phyloP scores from a whole-genome alignment of 495 filamentous ascomycete species.

The Aspergillus baeticus region DNA sequence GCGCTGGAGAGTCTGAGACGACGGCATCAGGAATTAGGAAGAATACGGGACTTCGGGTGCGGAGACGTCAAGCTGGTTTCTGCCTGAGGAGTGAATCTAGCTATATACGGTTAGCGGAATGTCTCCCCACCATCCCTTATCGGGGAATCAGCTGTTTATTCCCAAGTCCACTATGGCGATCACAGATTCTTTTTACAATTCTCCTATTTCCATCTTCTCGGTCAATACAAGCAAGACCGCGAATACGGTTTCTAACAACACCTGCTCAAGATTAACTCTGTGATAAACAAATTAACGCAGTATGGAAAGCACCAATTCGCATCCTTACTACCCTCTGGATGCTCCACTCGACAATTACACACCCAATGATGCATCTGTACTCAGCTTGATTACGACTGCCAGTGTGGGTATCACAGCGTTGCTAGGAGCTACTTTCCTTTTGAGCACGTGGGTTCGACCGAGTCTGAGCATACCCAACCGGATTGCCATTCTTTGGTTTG shows the following conservation, averaged over 20 bases:
- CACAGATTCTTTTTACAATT: background rate
- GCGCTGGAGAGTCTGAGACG: constrained; percentile 1
- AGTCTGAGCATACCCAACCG: constrained; percentile 49
- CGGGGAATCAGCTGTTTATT: background rate
- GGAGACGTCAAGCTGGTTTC: constrained; percentile 11
- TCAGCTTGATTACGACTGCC: constrained; percentile 54
- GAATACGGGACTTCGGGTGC: constrained; percentile 10
- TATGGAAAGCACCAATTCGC: constrained; percentile 31
- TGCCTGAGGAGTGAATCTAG: constrained; percentile 21
- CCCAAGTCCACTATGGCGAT: background rate
- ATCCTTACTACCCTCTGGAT: constrained; percentile 73
- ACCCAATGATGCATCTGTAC: constrained; percentile 56
- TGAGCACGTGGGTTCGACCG: constrained; percentile 48
- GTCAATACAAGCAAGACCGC: background rate
- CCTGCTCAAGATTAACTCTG: too few species aligned
- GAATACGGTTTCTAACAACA: too few species aligned
- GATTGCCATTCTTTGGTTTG: constrained; percentile 65
- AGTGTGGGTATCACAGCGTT: constrained; percentile 48
- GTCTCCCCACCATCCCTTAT: constrained; percentile 1
- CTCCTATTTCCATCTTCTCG: background rate
- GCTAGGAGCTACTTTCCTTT: constrained; percentile 47
- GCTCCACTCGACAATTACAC: constrained; percentile 60
- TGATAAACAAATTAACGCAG: background rate
- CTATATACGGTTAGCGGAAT: constrained; percentile 15
- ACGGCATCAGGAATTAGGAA: constrained; percentile 7